Evolutionary conservation across 2,329 filamentous ascomycete species (phyloP), one percentile per base, ranked within the genome.

Genomic region (Stemphylium vesicarium): DNA sequence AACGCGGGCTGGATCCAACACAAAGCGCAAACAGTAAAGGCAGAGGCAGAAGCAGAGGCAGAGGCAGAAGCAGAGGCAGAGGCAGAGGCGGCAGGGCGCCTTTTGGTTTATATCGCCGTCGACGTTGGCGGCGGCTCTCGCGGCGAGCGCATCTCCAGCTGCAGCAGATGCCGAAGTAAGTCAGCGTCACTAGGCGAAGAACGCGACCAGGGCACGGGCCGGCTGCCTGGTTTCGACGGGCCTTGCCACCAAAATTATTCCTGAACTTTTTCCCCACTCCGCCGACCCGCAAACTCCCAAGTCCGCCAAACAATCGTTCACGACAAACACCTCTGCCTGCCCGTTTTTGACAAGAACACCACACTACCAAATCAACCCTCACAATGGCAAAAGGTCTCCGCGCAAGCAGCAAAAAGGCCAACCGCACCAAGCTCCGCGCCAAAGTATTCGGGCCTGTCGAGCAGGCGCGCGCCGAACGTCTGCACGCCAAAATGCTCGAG

Each of bases 371-470:
- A 35, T n/a, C 39, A 44, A 47, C 61, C 53, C 16, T 47, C 73
- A 83, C 51, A 66, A 98, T 97, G 94, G 94, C 93, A 20, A 97
- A 96, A 76, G 90, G 91, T 73, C 82, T 90, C 57, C 85, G 94
- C 75, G 85, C 93, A 63, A 96, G 89, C 74, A 82, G 85, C 63
- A 86, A 83, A 69, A 97, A 97, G 81, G 83, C 84, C 70, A 97
- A 97, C 81, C 92, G 92, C 79, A 83, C 85, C 65, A 88, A 85
- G 68, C 84, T 96, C 62, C 93, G 93, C 76, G 82, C 85, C 63
- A 87, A 86, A 62, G 89, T 97, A 63, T 97, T 96, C 77, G 91
- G 89, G 1, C 94, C 94, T 13, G 87, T 88, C 50, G 91, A 94
- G 75, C 80, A 84, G 67, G 92, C 90, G 40, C 86, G 94, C 65